Percentiles rank a stretch among this genome's conserved stretches.
Conservation (phyloP, 257 asterid species). For the Apocynum venetum region DNA sequence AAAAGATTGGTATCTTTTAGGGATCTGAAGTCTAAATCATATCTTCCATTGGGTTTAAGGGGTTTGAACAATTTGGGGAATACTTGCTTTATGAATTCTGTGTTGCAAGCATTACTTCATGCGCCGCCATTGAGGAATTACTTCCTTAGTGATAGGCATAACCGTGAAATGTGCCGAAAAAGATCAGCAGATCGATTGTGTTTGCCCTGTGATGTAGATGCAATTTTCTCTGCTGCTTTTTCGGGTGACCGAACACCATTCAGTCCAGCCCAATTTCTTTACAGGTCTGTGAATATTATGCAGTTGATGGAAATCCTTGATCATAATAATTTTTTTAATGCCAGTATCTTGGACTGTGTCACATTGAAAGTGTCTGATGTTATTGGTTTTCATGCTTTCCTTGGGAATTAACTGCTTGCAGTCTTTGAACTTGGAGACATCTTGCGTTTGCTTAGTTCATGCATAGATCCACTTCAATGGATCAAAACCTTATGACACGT, state of each 20-base stretch:
- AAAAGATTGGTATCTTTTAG: constrained; percentile 42
- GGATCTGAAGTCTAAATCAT: constrained; percentile 54
- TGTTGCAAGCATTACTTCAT: constrained; percentile 70
- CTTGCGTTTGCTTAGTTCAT: not conserved
- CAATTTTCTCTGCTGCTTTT: constrained; percentile 51
- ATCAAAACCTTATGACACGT: not conserved
- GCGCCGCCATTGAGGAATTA: constrained; percentile 69
- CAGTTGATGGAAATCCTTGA: not conserved
- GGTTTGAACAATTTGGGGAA: constrained; percentile 71
- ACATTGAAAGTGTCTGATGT: not conserved
- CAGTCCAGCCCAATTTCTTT: constrained; percentile 72
- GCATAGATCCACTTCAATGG: not conserved
- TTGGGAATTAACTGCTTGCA: not conserved
- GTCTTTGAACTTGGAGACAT: not conserved
- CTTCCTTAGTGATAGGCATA: constrained; percentile 58
- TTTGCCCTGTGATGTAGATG: constrained; percentile 68
- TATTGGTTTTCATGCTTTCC: not conserved
- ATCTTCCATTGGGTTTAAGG: constrained; percentile 68
- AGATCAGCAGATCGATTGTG: constrained; percentile 43
- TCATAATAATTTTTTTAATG: not conserved
- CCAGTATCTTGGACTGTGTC: not conserved
- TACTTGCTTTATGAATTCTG: constrained; percentile 77
- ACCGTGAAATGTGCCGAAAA: constrained; percentile 41
- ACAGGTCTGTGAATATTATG: constrained; percentile 44
- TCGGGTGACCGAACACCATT: constrained; percentile 60